Evolutionary conservation across 352 stramenopile species (phyloP).

Genomic region (Globisporangium carolinianum): DNA sequence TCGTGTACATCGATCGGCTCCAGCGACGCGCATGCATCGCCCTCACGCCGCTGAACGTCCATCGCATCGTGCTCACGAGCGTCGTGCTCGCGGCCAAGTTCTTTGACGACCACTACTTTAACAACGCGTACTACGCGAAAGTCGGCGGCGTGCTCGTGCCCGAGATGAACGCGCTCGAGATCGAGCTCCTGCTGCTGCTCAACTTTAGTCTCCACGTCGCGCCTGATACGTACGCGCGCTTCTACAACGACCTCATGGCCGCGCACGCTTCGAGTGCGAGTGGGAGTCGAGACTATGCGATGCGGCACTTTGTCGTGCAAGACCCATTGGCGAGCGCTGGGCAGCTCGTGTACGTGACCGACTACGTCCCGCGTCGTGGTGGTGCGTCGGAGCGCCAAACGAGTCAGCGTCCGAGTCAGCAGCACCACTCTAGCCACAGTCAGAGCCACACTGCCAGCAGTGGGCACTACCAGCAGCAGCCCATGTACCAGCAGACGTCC

Average conservation of each 20-base stretch:
- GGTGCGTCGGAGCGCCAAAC: background rate
- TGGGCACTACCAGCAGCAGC: constrained; percentile 7
- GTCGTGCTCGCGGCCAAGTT: constrained; percentile 98
- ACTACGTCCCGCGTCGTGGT: constrained; percentile 37
- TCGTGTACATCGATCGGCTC: constrained; percentile 99
- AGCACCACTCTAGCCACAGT: constrained; percentile 24
- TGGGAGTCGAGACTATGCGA: constrained; percentile 27
- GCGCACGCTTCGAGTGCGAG: constrained; percentile 31
- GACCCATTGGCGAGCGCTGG: constrained; percentile 55
- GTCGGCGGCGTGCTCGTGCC: constrained; percentile 88
- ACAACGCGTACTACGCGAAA: constrained; percentile 99
- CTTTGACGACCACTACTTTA: constrained; percentile 99
- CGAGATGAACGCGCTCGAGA: constrained; percentile 97
- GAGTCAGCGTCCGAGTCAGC: constrained; percentile 4
- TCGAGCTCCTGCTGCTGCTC: constrained; percentile 97
- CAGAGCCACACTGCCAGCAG: background rate
- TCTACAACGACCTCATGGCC: constrained; percentile 82
- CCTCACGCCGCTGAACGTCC: constrained; percentile 96
- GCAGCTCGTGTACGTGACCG: constrained; percentile 74
- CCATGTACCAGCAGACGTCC: background rate
- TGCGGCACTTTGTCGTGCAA: constrained; percentile 39
- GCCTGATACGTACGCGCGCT: constrained; percentile 85
- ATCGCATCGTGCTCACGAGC: constrained; percentile 96
- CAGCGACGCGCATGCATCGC: constrained; percentile 91
- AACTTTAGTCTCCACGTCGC: constrained; percentile 97